phyloP scores from a whole-genome alignment of 2,329 filamentous ascomycete species.

The Nannizzia gypsea region DNA sequence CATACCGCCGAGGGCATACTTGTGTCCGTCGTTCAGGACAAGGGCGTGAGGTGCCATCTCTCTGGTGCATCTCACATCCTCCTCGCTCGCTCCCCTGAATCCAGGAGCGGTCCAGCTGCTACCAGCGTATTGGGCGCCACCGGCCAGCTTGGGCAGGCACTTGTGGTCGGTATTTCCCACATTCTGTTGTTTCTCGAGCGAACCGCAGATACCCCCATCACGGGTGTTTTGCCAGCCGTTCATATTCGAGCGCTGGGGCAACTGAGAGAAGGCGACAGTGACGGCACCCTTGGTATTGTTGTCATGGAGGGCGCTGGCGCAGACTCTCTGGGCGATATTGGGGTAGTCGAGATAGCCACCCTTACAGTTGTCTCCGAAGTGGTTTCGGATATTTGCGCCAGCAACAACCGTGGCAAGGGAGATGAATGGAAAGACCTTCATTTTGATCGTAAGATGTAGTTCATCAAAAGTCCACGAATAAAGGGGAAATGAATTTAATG shows the following conservation, averaged over 20 bases:
- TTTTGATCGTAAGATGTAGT: too few relatives aligned
- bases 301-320: neutral
- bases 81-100: neutral
- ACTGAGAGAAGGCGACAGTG: too few relatives aligned
- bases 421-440: neutral
- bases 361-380: neutral
- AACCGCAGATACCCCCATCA: neutral
- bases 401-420: neutral
- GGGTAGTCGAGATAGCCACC: neutral
- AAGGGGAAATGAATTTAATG: too few relatives aligned
- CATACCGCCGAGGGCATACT: neutral
- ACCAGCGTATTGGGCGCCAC: neutral
- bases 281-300: neutral
- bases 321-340: neutral
- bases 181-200: neutral
- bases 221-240: neutral
- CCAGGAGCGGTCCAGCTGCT: neutral
- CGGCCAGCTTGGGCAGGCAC: neutral
- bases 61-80: neutral
- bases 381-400: neutral
- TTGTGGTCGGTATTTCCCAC: neutral
- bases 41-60: neutral
- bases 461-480: too few relatives aligned
- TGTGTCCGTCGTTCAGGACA: constrained; percentile 5
- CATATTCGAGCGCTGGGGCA: neutral